Evolutionary conservation across 192 early-diverging fungal genomes (phyloP).

Genomic region (Linderina pennispora): DNA sequence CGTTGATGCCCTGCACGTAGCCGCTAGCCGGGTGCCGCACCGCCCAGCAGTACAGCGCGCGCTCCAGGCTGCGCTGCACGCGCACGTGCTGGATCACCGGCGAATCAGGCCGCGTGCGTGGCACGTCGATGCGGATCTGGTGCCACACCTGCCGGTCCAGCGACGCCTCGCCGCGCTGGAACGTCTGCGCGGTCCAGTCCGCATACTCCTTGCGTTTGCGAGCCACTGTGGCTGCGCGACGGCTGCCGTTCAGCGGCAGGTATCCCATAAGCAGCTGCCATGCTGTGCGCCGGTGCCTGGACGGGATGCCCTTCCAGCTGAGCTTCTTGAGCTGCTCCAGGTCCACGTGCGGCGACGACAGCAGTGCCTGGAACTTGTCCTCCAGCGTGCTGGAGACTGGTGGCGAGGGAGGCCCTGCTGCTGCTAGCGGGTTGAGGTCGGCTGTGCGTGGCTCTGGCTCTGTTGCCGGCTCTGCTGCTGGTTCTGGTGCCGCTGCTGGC

Average conservation of each 20-base stretch:
- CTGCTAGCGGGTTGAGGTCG: background rate
- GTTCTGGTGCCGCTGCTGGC: background rate
- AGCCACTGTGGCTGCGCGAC: constrained; percentile 71
- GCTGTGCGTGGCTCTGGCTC: background rate
- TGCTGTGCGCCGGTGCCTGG: constrained; percentile 72
- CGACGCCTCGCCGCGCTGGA: constrained; percentile 65
- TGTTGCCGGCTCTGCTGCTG: background rate
- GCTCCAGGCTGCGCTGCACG: constrained; percentile 85
- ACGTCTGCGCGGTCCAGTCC: constrained; percentile 80
- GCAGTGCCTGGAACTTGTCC: constrained; percentile 51
- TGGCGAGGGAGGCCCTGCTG: background rate
- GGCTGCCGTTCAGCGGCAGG: constrained; percentile 80
- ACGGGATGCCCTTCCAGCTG: constrained; percentile 92
- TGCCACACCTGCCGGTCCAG: constrained; percentile 87
- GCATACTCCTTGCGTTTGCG: constrained; percentile 92
- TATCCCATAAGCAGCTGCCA: constrained; percentile 97
- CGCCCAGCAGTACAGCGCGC: constrained; percentile 95
- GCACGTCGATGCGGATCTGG: constrained; percentile 96
- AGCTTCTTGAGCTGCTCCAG: constrained; percentile 70
- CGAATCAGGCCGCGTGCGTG: constrained; percentile 82
- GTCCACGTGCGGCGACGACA: constrained; percentile 61
- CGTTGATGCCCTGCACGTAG: constrained; percentile 99
- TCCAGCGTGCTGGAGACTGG: background rate
- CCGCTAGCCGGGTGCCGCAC: constrained; percentile 97
- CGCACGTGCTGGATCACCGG: constrained; percentile 72